Percentiles rank a stretch among this genome's conserved stretches.
phyloP scores from a whole-genome alignment of 768 basidiomycete genomes.

The Termitomyces sp. region DNA sequence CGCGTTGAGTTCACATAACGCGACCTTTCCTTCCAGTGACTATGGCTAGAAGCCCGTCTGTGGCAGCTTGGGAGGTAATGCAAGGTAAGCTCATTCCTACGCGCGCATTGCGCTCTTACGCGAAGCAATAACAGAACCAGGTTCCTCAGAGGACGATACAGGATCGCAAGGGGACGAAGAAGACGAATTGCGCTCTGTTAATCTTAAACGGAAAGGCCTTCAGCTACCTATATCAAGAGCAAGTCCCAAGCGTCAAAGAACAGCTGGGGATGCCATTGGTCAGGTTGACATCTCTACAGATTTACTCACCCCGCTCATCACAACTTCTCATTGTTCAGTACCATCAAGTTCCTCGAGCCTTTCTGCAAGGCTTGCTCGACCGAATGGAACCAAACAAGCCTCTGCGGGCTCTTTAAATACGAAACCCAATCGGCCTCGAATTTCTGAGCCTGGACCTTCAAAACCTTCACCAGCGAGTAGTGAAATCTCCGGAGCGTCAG shows the following conservation, averaged over 20 bases:
- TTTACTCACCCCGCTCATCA: background rate
- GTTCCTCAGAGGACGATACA: constrained; percentile 9
- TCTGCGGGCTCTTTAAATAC: background rate
- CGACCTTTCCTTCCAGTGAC: background rate
- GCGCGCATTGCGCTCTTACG: background rate
- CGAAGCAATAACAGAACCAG: constrained; percentile 7
- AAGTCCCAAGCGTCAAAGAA: constrained; percentile 12
- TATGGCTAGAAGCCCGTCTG: constrained; percentile 5
- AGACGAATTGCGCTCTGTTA: background rate
- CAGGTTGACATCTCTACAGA: background rate
- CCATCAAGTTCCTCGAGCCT: background rate
- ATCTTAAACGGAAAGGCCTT: constrained; percentile 10
- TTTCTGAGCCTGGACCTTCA: background rate
- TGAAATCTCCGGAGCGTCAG: background rate
- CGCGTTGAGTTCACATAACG: constrained; percentile 4
- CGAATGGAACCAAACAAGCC: background rate
- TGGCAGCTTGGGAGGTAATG: constrained; percentile 7
- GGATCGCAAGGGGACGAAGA: constrained; percentile 7
- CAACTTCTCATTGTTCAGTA: background rate
- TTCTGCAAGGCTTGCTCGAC: background rate
- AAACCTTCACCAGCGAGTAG: background rate
- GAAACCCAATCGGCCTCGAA: background rate
- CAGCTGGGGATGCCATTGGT: background rate
- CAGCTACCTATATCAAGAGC: background rate
- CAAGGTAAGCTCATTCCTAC: background rate